Evolutionary conservation across 345 rosid species (phyloP), one percentile per base, ranked within the genome.

Genomic region (Excoecaria cochinchinensis): DNA sequence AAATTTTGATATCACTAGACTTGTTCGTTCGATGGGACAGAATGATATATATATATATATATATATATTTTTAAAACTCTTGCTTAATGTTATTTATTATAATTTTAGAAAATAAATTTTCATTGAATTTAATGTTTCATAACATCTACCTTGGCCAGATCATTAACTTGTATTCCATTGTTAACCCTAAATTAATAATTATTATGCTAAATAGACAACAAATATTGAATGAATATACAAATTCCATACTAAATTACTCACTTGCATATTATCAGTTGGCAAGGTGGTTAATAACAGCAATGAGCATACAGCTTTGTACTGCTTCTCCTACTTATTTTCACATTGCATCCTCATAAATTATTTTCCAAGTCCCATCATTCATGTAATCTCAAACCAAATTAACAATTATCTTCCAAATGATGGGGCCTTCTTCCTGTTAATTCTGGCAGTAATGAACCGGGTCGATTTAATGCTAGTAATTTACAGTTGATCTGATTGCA

Each of bases 401-500:
- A 8, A 63, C 47, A 63, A 44, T 5, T 39, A 39, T 42, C 46
- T 6, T 15, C 7, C 21, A 14, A 17, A n/a, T 31, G 31, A 31
- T 31, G 31, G 2, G 2, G 31, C 31, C 31, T 31, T 31, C 31
- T 31, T 0, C 31, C 31, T 31, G 31, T 31, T 31, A 31, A 36
- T 61, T 39, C 5, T 69, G 65, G 65, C 58, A 42, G 0, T 4
- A 4, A 0, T 6, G 63, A 59, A 31, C 31, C 2, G 31, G 31
- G 31, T 31, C 31, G 31, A 31, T 31, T 31, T 4, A n/a, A 11
- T 57, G 21, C 86, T 86, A 90, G 82, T 90, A 92, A 78, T 86
- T 87, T 61, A 88, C 90, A 21, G 97, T 90, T 31, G 93, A 84
- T 78, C 85, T 94, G 71, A 94, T 90, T 40, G 93, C 92, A 63